Evolutionary conservation across 306 rosid genomes (phyloP), one percentile per base, ranked within the genome.

Genomic region (Cucurbita moschata): DNA sequence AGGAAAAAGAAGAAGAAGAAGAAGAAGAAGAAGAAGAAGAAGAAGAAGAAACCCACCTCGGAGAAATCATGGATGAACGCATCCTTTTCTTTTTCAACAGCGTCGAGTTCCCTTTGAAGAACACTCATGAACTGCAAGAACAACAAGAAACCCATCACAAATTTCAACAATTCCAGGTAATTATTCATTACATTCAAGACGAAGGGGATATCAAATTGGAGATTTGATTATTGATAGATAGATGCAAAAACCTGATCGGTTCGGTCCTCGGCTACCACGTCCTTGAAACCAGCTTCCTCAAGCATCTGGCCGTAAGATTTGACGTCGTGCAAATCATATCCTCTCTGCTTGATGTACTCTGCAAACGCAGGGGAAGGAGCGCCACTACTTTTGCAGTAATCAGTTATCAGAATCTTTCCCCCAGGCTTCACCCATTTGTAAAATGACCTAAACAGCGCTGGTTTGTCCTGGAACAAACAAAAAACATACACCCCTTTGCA

Each of bases 361-460:
- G 92, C 79, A 78, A 87, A 94, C 64, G 85, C 92, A 23, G 35
- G 51, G 0, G 92, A 89, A 1, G 89, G 97, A 78, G 79, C 79
- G 81, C 83, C 90, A 79, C 88, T 77, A 78, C 86, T 84, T 81
- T 72, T 85, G 77, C 97, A 94, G 80, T 91, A 94, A 75, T 94
- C 99, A 72, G 87, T 91, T 65, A 94, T 88, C 67, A 94, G 87
- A 81, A 94, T 85, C 77, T 82, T 92, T 2, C 97, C 99, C 39
- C 99, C 97, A 7, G 97, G 97, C 83, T 91, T 94, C 87, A 94
- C 75, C 99, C 99, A 94, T 78, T 85, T 79, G 85, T 80, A 83
- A 80, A 94, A 89, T 58, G 96, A 87, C 76, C 79, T 84, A 75
- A 94, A 88, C 49, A 91, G 40, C 58, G 88, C 86, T 21, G 87